Conservation (phyloP, 495 filamentous ascomycete genomes). For the Penicillium crystallinum region DNA sequence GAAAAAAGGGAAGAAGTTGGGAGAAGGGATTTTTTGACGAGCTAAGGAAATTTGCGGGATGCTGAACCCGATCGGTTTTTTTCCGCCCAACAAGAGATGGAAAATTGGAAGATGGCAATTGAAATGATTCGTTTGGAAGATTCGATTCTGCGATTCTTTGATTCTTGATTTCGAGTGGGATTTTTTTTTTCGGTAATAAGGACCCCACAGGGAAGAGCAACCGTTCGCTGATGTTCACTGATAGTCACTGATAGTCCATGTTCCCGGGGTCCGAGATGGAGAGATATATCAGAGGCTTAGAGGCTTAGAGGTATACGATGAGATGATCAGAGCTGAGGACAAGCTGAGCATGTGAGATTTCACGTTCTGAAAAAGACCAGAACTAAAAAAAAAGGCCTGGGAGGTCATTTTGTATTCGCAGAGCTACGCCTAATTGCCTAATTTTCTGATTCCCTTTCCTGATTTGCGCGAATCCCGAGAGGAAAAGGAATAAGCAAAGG, state of each 20-base stretch:
- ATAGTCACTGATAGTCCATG: neutral
- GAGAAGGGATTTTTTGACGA: conserved; percentile 29
- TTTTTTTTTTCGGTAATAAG: neutral
- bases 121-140: neutral
- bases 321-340: neutral
- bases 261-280: neutral
- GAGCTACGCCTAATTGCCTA: neutral
- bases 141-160: neutral
- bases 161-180: conserved; percentile 3
- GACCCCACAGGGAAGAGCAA: neutral
- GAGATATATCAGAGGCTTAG: neutral
- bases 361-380: neutral
- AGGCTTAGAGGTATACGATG: neutral
- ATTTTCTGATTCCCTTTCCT: too few relatives aligned
- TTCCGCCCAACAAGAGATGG: neutral
- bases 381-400: neutral
- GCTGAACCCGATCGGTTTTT: conserved; percentile 30
- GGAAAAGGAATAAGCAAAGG: neutral
- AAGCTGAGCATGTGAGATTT: neutral
- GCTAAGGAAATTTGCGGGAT: conserved; percentile 44
- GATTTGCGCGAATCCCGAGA: neutral
- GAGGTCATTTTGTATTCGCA: neutral
- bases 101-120: too few relatives aligned
- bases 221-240: too few relatives aligned
- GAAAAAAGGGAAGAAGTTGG: conserved; percentile 6